phyloP scores from a whole-genome alignment of 129 eudicot genomes.

The Lactuca sativa region DNA sequence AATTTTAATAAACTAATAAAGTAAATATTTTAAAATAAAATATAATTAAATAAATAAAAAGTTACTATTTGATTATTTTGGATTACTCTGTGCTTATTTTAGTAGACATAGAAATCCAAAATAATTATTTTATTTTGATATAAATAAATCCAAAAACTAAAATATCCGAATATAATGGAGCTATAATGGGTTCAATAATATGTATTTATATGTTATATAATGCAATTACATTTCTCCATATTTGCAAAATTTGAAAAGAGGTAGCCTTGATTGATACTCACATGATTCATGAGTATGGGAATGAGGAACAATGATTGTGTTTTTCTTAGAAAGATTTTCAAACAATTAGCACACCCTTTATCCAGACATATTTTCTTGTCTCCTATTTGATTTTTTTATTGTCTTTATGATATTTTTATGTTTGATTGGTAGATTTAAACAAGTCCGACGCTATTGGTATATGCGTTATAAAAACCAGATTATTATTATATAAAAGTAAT shows the following conservation, averaged over 20 bases:
- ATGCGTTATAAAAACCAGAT: background rate
- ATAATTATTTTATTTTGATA: too few relatives aligned
- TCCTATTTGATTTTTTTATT: background rate
- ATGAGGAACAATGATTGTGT: slow-evolving; percentile 22
- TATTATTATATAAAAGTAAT: too few relatives aligned
- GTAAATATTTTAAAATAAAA: too few relatives aligned
- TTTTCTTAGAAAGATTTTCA: slow-evolving; percentile 6
- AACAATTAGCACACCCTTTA: background rate
- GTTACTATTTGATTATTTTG: too few relatives aligned
- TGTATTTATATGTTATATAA: too few relatives aligned
- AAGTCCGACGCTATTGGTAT: background rate
- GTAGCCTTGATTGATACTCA: slow-evolving; percentile 34
- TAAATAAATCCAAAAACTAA: too few relatives aligned
- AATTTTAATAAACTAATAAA: too few relatives aligned
- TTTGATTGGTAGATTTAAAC: background rate
- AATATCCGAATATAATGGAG: too few relatives aligned
- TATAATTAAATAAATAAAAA: too few relatives aligned
- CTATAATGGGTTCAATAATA: too few relatives aligned
- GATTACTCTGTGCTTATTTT: too few relatives aligned
- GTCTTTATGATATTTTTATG: background rate
- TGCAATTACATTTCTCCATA: slow-evolving; percentile 6
- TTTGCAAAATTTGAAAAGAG: slow-evolving; percentile 10
- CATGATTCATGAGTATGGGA: slow-evolving; percentile 35
- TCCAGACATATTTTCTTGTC: slow-evolving; percentile 12
- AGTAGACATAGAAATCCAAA: too few relatives aligned